Percentiles rank a stretch among this genome's conserved stretches.
phyloP scores from a whole-genome alignment of 169 alveolate genomes.

The Eimeria praecox region DNA sequence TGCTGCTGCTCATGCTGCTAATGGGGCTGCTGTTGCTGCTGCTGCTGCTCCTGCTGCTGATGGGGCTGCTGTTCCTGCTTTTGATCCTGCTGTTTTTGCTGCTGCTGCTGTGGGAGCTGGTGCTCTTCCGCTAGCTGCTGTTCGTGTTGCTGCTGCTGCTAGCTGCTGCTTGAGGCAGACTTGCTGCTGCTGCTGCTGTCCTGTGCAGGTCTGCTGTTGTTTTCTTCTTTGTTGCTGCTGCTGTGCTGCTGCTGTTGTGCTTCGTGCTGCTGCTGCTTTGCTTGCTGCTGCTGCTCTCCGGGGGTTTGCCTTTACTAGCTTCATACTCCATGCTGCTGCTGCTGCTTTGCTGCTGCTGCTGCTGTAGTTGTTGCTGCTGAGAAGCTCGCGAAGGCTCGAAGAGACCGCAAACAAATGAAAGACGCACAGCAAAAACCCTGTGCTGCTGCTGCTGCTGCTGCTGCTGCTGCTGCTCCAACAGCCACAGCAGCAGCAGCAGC shows the following conservation, averaged over 20 bases:
- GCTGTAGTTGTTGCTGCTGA: constrained; percentile 65
- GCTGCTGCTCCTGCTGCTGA: background rate
- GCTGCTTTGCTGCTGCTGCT: background rate
- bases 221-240: background rate
- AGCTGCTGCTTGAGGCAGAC: background rate
- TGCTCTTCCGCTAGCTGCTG: background rate
- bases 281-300: constrained; percentile 27
- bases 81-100: background rate
- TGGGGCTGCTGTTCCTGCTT: background rate
- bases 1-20: constrained; percentile 1
- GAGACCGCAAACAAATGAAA: constrained; percentile 37
- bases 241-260: background rate
- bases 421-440: background rate
- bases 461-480: background rate
- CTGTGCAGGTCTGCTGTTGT: background rate
- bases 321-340: background rate
- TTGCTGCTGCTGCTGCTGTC: background rate
- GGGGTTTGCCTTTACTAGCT: background rate
- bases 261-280: background rate
- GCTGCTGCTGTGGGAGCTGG: background rate
- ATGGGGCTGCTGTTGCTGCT: background rate
- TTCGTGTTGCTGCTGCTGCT: background rate
- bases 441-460: constrained; percentile 22
- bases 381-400: constrained; percentile 35
- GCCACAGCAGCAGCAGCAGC: constrained; percentile 1